These are phyloP conservation scores for Tricholoma flavovirens DNA, from an alignment of 768 basidiomycete genomes.

Conservation along the genomic window DNA sequence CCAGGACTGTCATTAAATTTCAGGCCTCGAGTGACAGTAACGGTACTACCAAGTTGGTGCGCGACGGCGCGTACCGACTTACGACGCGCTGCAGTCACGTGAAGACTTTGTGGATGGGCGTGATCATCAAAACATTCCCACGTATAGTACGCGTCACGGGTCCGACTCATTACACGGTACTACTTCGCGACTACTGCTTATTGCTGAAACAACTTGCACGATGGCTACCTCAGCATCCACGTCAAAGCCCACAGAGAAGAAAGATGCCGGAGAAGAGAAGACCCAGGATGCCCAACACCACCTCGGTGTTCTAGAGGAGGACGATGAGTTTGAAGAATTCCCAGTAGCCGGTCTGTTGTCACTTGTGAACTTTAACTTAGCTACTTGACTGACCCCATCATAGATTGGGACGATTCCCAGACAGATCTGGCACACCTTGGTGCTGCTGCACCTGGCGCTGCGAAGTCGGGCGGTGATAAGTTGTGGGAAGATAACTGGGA, in stretches of 20 bases:
- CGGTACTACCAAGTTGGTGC: too few relatives aligned
- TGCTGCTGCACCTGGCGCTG: slow-evolving; percentile 66
- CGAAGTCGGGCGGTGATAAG: slow-evolving; percentile 79
- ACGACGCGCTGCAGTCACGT: not conserved
- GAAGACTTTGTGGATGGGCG: not conserved
- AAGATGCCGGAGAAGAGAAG: slow-evolving; percentile 35
- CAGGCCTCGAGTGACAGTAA: too few relatives aligned
- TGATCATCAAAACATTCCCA: slow-evolving; percentile 7
- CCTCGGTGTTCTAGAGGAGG: slow-evolving; percentile 90
- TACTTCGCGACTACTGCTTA: slow-evolving; percentile 2
- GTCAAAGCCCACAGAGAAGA: slow-evolving; percentile 41
- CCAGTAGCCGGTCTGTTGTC: slow-evolving; percentile 62
- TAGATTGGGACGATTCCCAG: slow-evolving; percentile 85
- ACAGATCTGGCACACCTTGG: slow-evolving; percentile 78
- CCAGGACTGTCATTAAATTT: too few relatives aligned
- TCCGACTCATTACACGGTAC: too few relatives aligned
- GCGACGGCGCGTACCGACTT: too few relatives aligned
- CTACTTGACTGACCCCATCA: not conserved
- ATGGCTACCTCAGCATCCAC: slow-evolving; percentile 43
- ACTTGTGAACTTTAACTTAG: not conserved
- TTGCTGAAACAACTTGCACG: slow-evolving; percentile 4
- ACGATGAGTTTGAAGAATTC: slow-evolving; percentile 97
- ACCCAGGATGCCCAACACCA: slow-evolving; percentile 49
- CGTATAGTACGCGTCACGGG: not conserved
- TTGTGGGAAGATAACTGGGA: slow-evolving; percentile 99